Conservation (phyloP, 148 eudicot species). For the Camellia granthamiana region DNA sequence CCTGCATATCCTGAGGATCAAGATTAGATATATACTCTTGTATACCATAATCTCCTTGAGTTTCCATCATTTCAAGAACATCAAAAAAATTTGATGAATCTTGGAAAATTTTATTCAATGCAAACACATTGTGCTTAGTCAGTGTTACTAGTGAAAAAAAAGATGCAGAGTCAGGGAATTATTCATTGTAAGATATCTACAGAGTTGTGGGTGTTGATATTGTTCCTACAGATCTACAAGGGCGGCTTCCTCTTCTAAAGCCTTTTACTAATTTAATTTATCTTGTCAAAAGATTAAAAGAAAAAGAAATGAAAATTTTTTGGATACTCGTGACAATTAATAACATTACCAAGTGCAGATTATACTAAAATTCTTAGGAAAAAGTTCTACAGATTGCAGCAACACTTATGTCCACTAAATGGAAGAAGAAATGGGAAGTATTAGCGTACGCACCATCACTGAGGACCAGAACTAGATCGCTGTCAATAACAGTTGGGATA, state of each 20-base stretch:
- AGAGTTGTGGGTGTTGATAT: no score
- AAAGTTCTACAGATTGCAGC: neutral
- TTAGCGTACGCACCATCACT: neutral
- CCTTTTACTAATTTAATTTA: neutral
- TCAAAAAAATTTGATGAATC: no score
- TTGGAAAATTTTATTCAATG: no score
- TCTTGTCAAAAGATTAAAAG: neutral
- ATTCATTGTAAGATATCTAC: no score
- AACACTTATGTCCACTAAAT: neutral
- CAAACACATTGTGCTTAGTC: no score
- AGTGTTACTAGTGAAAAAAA: no score
- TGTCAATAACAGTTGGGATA: slow-evolving; percentile 94
- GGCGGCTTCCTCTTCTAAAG: neutral
- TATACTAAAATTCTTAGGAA: neutral
- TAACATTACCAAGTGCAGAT: neutral
- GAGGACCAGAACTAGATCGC: slow-evolving; percentile 68
- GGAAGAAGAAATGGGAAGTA: neutral
- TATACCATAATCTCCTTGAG: no score
- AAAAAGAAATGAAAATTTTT: neutral
- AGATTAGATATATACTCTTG: no score
- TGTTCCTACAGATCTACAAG: no score
- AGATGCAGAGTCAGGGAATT: no score
- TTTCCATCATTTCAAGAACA: no score
- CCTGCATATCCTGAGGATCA: no score
- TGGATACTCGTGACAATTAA: neutral